Evolutionary conservation across 176 grass and related monocot genomes (phyloP).

Genomic region (Aegilops speltoides): DNA sequence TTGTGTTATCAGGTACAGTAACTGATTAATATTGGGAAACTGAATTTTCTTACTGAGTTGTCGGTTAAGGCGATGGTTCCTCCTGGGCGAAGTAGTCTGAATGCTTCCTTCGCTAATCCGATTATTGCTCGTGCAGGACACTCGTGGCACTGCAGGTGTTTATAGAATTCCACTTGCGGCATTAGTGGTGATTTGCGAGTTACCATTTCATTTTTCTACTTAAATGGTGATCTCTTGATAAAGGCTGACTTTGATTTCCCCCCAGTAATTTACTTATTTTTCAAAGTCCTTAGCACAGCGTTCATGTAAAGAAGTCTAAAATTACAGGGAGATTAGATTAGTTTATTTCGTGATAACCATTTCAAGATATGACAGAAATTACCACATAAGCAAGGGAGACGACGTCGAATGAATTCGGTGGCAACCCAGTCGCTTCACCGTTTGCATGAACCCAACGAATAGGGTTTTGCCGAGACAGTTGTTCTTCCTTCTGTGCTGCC

Average conservation of each 20-base stretch:
- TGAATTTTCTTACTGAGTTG: slow-evolving; percentile 63
- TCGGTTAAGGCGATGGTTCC: slow-evolving; percentile 79
- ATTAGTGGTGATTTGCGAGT: neutral
- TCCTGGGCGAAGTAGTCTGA: slow-evolving; percentile 62
- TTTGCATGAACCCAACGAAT: slow-evolving; percentile 86
- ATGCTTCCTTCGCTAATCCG: slow-evolving; percentile 69
- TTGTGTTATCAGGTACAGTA: neutral
- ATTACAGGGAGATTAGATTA: neutral
- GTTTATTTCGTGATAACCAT: neutral
- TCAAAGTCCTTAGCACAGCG: neutral
- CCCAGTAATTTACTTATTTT: too few species aligned
- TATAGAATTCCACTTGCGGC: neutral
- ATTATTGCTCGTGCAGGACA: slow-evolving; percentile 67
- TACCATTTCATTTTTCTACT: neutral
- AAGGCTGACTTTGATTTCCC: neutral
- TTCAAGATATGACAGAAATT: neutral
- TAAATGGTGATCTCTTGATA: neutral
- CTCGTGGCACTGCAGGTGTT: slow-evolving; percentile 65
- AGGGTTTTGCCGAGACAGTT: slow-evolving; percentile 43
- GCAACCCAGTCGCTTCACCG: slow-evolving; percentile 70
- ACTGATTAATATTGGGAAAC: neutral
- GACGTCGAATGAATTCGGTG: slow-evolving; percentile 69
- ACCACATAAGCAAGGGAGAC: slow-evolving; percentile 89
- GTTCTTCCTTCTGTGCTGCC: slow-evolving; percentile 69
- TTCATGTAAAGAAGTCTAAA: neutral